Base-by-base conservation (phyloP, 345 rosid genomes). In the Citrus medica region DNA sequence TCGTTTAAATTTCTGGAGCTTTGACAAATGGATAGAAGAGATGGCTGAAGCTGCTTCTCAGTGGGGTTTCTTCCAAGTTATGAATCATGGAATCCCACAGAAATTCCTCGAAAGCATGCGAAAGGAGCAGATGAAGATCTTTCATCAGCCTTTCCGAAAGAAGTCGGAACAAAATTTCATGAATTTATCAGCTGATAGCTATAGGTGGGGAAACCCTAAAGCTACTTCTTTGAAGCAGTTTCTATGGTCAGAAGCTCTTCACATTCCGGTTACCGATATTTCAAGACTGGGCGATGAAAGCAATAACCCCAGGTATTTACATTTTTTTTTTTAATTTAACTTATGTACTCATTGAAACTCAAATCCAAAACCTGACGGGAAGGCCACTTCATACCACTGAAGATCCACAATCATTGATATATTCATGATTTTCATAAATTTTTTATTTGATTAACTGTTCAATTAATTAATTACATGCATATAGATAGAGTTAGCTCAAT, bases 1-100 rank as follows among this genome's bases (percentile, higher is more conserved):
- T 21, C 67, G 78, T 22, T 74, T 85, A 40, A 75, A 30, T 22
- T 30, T 71, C 42, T 13, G 19, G 63, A 9, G 37, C 64, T 32
- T 40, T 85, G 83, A 83, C 30, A 77, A 78, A 21, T 91, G 89
- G 81, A 81, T 67, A 61, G 65, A 74, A 70, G 77, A 89, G 73
- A 85, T 91, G 35, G 87, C 78, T 24, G 73, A 68, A 69, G 98
- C 92, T 1, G 87, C 94, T 0, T 81, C 75, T 17, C 83, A 86
- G 71, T 94, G 93, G 94, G 98, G 97, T 0, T 94, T 92, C 79
- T 94, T 92, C 72, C 93, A 92, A 80, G 74, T 90, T 5, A 79
- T 85, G 68, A 92, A 91, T 73, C 97, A 94, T 80, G 97, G 91
- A 60, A 74, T 94, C 48, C 79, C 89, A 2, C 71, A 27, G 12